Base-by-base conservation (phyloP, 1,284 basidiomycete genomes). In the Coniferiporia sulphurascens region DNA sequence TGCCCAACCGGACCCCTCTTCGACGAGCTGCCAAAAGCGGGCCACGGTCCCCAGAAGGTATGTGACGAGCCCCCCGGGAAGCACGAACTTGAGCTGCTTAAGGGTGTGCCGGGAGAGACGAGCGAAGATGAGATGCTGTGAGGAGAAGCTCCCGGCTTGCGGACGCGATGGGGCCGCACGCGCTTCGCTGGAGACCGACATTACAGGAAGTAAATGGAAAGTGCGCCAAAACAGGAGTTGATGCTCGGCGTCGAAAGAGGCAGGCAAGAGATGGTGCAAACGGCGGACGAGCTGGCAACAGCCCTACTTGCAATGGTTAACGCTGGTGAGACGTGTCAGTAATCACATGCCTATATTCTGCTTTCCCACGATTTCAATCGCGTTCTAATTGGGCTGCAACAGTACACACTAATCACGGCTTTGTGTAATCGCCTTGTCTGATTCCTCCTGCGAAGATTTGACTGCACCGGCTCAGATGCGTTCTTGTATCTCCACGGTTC, bases 61-160 rank as follows among this genome's bases (percentile, higher is more conserved):
- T 1, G 86, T 87, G 65, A 84, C 65, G 48, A 73, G 68, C 5
- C 75, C 84, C 12, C 88, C 88, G 13, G 88, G 87, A 15, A 89
- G 67, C 48, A 89, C 82, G 58, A 89, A 83, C 68, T 88, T 87
- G 67, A 89, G 78, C 73, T 89, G 87, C 56, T 79, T 78, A 57
- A 82, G 69, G 1, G 82, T 81, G 67, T 89, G 84, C 56, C 74
- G 69, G 15, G 73, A 76, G 48, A 60, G 35, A 43, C 38, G 54
- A 27, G 48, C 38, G 27, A 62, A 53, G 9, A 19, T 21, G 41
- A 48, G 19, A 49, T 55, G 49, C 19, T 41, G 34, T 21, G 59
- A 52, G 15, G 49, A 36, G 43, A 53, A 9, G 9, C 49, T 45
- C 15, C 36, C 35, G 12, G 41, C 17, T 8, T 43, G 52, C 19